Percentiles rank a stretch among this genome's conserved stretches.
phyloP scores from a whole-genome alignment of 768 basidiomycete genomes.

The Pholiota molesta region DNA sequence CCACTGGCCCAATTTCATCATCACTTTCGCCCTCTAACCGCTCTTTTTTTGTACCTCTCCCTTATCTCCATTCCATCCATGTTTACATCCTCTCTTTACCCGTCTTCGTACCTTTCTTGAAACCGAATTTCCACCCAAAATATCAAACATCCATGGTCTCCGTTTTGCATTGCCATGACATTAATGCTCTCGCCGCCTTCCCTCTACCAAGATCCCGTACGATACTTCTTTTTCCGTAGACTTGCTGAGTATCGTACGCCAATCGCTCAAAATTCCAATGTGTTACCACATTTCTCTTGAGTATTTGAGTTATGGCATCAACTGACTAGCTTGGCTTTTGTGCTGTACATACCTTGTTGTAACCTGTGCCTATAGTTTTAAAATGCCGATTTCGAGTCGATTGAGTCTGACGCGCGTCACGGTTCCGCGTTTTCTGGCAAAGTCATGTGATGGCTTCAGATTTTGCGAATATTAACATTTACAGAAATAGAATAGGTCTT shows the following conservation, averaged over 20 bases:
- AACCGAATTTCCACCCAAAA: conserved; percentile 20
- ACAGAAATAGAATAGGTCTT: background rate
- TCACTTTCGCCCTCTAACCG: conserved; percentile 9
- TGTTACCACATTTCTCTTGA: background rate
- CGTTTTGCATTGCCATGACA: conserved; percentile 20
- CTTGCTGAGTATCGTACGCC: conserved; percentile 23
- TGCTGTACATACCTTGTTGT: background rate
- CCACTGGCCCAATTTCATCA: conserved; percentile 9
- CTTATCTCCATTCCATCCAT: conserved; percentile 6
- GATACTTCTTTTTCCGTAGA: conserved; percentile 25
- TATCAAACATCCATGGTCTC: conserved; percentile 16
- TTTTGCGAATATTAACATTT: background rate
- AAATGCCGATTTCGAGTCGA: background rate
- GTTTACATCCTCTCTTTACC: conserved; percentile 11
- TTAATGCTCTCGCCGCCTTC: conserved; percentile 18
- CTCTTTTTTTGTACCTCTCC: conserved; percentile 15
- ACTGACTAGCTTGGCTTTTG: background rate
- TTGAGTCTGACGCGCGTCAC: background rate
- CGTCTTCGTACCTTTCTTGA: conserved; percentile 22
- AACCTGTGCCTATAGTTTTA: background rate
- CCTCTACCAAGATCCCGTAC: conserved; percentile 18
- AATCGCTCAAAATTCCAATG: conserved; percentile 22
- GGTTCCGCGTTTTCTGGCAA: conserved; percentile 1
- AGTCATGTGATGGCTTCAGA: conserved; percentile 24
- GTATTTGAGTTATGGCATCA: background rate